These are phyloP conservation scores for Ophiocordyceps camponoti-rufipedis DNA, from an alignment of 2,329 filamentous ascomycete species.

Conservation along the genomic window DNA sequence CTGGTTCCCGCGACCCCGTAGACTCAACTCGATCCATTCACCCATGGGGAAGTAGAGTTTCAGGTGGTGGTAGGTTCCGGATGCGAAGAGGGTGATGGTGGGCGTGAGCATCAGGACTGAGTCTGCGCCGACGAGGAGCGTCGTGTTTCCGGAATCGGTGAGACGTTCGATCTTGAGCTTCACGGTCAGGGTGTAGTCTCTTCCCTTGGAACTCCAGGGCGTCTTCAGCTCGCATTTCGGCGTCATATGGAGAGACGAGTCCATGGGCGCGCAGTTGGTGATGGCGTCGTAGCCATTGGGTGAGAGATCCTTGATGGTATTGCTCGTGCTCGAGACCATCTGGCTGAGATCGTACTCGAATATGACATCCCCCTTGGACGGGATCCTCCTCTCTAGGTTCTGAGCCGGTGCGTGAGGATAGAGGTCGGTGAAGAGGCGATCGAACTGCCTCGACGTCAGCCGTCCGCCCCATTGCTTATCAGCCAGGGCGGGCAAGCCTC, in stretches of 20 bases:
- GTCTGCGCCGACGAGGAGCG: slow-evolving; percentile 21
- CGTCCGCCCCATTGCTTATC: slow-evolving; percentile 11
- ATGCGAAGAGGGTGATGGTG: slow-evolving; percentile 15
- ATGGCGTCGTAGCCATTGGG: slow-evolving; percentile 8
- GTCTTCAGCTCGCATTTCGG: slow-evolving; percentile 23
- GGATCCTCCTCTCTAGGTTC: slow-evolving; percentile 6
- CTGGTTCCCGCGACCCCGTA: not conserved
- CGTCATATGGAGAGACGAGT: slow-evolving; percentile 13
- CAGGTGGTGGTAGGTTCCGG: slow-evolving; percentile 16
- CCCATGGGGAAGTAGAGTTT: slow-evolving; percentile 15
- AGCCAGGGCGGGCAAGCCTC: slow-evolving; percentile 8
- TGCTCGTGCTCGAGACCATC: not conserved
- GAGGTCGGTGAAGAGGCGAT: slow-evolving; percentile 1
- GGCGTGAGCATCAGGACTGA: slow-evolving; percentile 22
- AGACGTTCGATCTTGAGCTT: slow-evolving; percentile 7
- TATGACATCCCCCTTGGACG: slow-evolving; percentile 3
- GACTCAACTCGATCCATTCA: slow-evolving; percentile 1
- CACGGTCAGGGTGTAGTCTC: slow-evolving; percentile 34
- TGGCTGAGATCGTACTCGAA: slow-evolving; percentile 2
- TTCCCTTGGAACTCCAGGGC: slow-evolving; percentile 31
- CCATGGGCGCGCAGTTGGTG: slow-evolving; percentile 15
- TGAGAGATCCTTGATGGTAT: slow-evolving; percentile 1
- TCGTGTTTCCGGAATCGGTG: slow-evolving; percentile 14
- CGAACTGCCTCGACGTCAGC: not conserved
- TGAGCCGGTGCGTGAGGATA: slow-evolving; percentile 5